Evolutionary conservation across 176 grass and related monocot genomes (phyloP).

Genomic region (Cocos nucifera): DNA sequence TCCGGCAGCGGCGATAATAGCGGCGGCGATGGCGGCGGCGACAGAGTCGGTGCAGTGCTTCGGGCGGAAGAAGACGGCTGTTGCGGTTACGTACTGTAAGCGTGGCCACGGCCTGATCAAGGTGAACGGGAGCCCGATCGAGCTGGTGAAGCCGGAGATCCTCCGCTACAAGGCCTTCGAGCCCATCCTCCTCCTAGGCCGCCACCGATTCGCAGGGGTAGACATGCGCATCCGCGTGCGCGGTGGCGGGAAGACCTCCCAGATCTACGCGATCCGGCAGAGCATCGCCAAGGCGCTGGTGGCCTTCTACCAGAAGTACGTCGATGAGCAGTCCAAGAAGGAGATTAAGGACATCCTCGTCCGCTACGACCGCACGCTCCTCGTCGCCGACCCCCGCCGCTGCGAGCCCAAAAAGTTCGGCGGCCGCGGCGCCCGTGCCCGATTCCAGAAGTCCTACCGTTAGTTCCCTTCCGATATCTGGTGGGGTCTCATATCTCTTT

Average conservation of each 20-base stretch:
- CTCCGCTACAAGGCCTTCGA: conserved; percentile 11
- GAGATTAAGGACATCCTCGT: conserved; percentile 18
- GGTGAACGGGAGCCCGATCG: conserved; percentile 13
- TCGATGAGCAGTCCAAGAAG: conserved; percentile 14
- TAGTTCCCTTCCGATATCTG: neutral
- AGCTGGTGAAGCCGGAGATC: conserved; percentile 14
- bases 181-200: conserved; percentile 5
- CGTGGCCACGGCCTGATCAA: conserved; percentile 4
- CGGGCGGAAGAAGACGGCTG: conserved; percentile 16
- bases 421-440: conserved; percentile 12
- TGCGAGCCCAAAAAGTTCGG: conserved; percentile 18
- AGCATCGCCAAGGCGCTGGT: conserved; percentile 18
- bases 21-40: conserved; percentile 9
- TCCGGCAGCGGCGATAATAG: no score
- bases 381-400: conserved; percentile 13
- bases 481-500: no score
- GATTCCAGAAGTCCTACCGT: conserved; percentile 14
- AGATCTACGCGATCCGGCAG: conserved; percentile 18
- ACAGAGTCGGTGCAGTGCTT: conserved; percentile 11
- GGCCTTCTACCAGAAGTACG: conserved; percentile 13
- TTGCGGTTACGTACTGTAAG: conserved; percentile 12
- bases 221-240: conserved; percentile 7
- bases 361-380: conserved; percentile 10
- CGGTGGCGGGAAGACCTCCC: conserved; percentile 12
- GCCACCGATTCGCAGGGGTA: conserved; percentile 3